A percentile compares a stretch with the other conserved stretches of the same genome.
Evolutionary conservation across 306 rosid species (phyloP).

Genomic region (Prinsepia uniflora): DNA sequence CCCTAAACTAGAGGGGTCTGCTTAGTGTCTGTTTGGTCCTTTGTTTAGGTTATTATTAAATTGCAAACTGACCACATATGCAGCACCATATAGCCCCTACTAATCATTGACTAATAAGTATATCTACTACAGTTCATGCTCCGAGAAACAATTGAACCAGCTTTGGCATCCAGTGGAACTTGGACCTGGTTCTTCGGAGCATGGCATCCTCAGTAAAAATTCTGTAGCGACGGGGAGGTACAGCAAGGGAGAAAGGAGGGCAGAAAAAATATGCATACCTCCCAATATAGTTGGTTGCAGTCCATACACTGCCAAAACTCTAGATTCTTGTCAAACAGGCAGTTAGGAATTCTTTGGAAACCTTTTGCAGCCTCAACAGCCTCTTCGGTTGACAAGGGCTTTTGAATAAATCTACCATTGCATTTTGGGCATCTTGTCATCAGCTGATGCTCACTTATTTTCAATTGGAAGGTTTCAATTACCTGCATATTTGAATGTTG

Average conservation of each 20-base stretch:
- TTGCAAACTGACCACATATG: background rate
- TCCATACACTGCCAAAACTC: conserved; percentile 96
- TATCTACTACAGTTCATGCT: no score
- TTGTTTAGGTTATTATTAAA: background rate
- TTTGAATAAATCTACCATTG: conserved; percentile 89
- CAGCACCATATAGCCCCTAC: background rate
- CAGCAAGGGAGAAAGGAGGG: conserved; percentile 12
- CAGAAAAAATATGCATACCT: conserved; percentile 44
- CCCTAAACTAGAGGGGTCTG: background rate
- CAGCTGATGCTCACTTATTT: conserved; percentile 67
- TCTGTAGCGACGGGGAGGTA: background rate
- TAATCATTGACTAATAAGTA: no score
- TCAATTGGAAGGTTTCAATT: conserved; percentile 69
- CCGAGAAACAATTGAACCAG: no score
- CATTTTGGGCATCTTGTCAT: conserved; percentile 95
- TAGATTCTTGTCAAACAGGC: conserved; percentile 79
- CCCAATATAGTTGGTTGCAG: conserved; percentile 92
- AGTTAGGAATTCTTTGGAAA: conserved; percentile 77
- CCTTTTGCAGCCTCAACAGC: conserved; percentile 85
- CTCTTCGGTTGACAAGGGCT: conserved; percentile 75
- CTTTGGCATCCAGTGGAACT: no score
- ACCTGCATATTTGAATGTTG: conserved; percentile 41
- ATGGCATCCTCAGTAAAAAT: no score
- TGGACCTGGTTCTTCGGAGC: no score
- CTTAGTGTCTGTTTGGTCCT: background rate